Conservation (phyloP, 1,284 basidiomycete species). For the Leccinum ambiguum region DNA sequence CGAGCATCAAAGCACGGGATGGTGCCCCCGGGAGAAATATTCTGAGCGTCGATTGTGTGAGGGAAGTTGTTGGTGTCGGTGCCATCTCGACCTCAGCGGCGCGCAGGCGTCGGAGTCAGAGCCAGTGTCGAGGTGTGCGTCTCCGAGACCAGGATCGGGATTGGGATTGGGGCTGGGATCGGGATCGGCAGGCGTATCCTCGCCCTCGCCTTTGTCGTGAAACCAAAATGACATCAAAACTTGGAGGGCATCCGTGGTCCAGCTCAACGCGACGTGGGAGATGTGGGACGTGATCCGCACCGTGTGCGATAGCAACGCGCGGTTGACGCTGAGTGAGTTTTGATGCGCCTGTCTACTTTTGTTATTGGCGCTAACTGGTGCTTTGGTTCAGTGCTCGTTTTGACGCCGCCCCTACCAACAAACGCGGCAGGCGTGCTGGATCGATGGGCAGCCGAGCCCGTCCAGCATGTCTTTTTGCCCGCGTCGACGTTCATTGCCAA, state of each 20-base stretch:
- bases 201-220: conserved; percentile 7
- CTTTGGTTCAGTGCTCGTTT: conserved; percentile 72
- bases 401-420: conserved; percentile 81
- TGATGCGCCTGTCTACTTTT: conserved; percentile 29
- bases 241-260: conserved; percentile 45
- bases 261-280: conserved; percentile 90
- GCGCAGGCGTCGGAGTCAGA: not conserved
- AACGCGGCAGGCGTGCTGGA: conserved; percentile 63
- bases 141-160: conserved; percentile 29
- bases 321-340: conserved; percentile 86
- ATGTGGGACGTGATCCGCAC: conserved; percentile 96
- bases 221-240: conserved; percentile 23
- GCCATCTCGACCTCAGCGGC: conserved; percentile 33
- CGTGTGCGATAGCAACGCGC: conserved; percentile 84
- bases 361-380: conserved; percentile 7
- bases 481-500: conserved; percentile 94
- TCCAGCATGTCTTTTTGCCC: conserved; percentile 82
- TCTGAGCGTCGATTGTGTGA: conserved; percentile 74
- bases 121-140: conserved; percentile 24
- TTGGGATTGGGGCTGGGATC: not conserved
- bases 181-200: not conserved
- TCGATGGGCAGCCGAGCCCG: conserved; percentile 93
- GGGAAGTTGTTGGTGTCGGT: conserved; percentile 71
- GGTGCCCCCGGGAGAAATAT: conserved; percentile 52
- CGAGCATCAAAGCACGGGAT: conserved; percentile 67